Conservation (phyloP, 371 early-diverging fungal genomes). For the Mortierella sp. region DNA sequence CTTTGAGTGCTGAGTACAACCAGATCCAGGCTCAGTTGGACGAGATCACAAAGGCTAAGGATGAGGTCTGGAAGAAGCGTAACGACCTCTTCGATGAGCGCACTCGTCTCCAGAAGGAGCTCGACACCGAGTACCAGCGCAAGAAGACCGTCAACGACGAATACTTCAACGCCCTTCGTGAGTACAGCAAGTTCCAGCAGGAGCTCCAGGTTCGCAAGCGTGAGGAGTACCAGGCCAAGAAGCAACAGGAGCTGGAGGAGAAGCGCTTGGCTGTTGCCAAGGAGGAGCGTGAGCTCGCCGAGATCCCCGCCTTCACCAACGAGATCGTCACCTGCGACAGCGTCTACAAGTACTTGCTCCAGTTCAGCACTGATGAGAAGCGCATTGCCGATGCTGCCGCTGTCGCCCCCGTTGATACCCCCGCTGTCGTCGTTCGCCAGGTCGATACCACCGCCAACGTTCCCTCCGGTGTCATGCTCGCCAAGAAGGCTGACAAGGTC, state of each 20-base stretch:
- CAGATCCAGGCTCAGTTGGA: slow-evolving; percentile 78
- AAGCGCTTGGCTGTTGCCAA: slow-evolving; percentile 74
- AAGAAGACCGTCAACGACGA: slow-evolving; percentile 78
- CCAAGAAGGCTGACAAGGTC: slow-evolving; percentile 79
- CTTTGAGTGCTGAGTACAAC: slow-evolving; percentile 77
- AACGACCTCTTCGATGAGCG: slow-evolving; percentile 85
- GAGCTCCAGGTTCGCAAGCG: slow-evolving; percentile 80
- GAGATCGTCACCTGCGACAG: slow-evolving; percentile 90
- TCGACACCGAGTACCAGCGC: slow-evolving; percentile 81
- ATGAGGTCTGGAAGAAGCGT: slow-evolving; percentile 72
- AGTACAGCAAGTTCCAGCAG: slow-evolving; percentile 80
- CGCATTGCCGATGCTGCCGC: slow-evolving; percentile 51
- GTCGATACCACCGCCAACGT: slow-evolving; percentile 63
- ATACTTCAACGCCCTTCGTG: slow-evolving; percentile 83
- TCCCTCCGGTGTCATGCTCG: slow-evolving; percentile 75
- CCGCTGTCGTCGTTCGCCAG: slow-evolving; percentile 55
- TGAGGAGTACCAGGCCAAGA: slow-evolving; percentile 73
- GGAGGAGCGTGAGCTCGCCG: slow-evolving; percentile 87
- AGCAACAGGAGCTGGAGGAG: slow-evolving; percentile 77
- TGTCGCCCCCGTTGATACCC: slow-evolving; percentile 19
- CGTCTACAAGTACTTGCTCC: slow-evolving; percentile 78
- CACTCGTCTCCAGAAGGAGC: slow-evolving; percentile 75
- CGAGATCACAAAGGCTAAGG: slow-evolving; percentile 71
- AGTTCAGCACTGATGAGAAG: slow-evolving; percentile 59
- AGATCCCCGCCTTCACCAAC: slow-evolving; percentile 88